A percentile compares a stretch with the other conserved stretches of the same genome.
phyloP scores from a whole-genome alignment of 1,284 basidiomycete species.

The Ustilago cynodontis region DNA sequence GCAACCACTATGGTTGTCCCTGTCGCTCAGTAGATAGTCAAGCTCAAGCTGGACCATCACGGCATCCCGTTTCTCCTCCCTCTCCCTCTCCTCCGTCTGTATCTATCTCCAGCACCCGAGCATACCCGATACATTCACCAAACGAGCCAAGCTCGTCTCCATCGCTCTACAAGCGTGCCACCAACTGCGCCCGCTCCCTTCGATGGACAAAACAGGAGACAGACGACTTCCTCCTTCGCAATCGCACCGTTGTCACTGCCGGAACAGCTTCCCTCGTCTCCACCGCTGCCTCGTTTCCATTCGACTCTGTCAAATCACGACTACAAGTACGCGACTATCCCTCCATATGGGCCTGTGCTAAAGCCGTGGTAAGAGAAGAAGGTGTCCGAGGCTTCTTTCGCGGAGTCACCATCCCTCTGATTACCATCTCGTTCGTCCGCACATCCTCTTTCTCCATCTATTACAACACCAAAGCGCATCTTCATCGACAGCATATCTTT shows the following conservation, averaged over 20 bases:
- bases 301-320: slow-evolving; percentile 66
- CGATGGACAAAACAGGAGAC: slow-evolving; percentile 48
- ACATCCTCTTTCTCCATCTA: slow-evolving; percentile 93
- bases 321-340: slow-evolving; percentile 68
- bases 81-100: neutral
- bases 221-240: slow-evolving; percentile 49
- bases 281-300: slow-evolving; percentile 67
- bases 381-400: slow-evolving; percentile 91
- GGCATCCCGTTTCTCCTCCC: slow-evolving; percentile 2
- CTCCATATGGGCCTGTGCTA: slow-evolving; percentile 63
- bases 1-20: slow-evolving; percentile 46
- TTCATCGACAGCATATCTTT: slow-evolving; percentile 71
- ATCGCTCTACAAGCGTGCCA: slow-evolving; percentile 25
- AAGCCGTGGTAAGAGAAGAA: slow-evolving; percentile 80
- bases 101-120: neutral
- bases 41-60: slow-evolving; percentile 36
- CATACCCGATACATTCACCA: slow-evolving; percentile 21
- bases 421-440: slow-evolving; percentile 97
- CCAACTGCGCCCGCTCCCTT: slow-evolving; percentile 24
- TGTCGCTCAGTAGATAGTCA: slow-evolving; percentile 3
- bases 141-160: slow-evolving; percentile 1
- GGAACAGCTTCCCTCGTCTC: slow-evolving; percentile 68
- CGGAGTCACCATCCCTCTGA: slow-evolving; percentile 83
- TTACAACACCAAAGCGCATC: slow-evolving; percentile 84
- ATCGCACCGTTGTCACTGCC: slow-evolving; percentile 66